Evolutionary conservation across 192 early-diverging fungal genomes (phyloP).

Genomic region (Backusella mclennaniae): DNA sequence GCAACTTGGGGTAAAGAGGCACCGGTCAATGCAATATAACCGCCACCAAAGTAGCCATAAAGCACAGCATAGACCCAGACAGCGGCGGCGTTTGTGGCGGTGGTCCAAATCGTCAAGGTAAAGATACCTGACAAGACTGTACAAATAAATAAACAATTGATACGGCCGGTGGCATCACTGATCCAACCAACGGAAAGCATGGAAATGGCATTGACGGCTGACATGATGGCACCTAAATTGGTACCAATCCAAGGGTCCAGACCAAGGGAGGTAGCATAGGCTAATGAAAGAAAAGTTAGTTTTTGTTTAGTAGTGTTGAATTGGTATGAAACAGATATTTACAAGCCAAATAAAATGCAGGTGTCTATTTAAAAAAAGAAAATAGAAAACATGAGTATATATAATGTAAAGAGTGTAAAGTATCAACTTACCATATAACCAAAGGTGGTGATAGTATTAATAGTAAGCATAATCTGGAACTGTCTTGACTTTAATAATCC

Average conservation of each 20-base stretch:
- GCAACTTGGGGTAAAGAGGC: slow-evolving; percentile 35
- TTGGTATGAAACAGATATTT: neutral
- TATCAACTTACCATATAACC: slow-evolving; percentile 18
- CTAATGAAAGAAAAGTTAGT: neutral
- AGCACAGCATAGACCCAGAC: slow-evolving; percentile 39
- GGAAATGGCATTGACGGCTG: slow-evolving; percentile 19
- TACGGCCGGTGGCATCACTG: neutral
- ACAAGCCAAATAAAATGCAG: slow-evolving; percentile 19
- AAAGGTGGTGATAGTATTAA: slow-evolving; percentile 25
- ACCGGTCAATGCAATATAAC: slow-evolving; percentile 39
- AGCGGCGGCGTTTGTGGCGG: neutral
- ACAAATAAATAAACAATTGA: neutral
- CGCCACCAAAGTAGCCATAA: slow-evolving; percentile 49
- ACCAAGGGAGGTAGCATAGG: slow-evolving; percentile 23
- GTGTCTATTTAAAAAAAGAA: neutral
- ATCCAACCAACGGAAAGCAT: slow-evolving; percentile 21
- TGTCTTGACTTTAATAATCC: neutral
- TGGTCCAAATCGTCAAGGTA: neutral
- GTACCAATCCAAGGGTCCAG: slow-evolving; percentile 8
- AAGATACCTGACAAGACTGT: neutral
- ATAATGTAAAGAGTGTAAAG: neutral
- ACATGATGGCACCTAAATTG: slow-evolving; percentile 16
- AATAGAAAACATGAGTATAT: neutral
- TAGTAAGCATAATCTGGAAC: slow-evolving; percentile 11
- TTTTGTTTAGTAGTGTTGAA: neutral